Conservation (phyloP, 352 stramenopile species). For the Pythium myriotylum region DNA sequence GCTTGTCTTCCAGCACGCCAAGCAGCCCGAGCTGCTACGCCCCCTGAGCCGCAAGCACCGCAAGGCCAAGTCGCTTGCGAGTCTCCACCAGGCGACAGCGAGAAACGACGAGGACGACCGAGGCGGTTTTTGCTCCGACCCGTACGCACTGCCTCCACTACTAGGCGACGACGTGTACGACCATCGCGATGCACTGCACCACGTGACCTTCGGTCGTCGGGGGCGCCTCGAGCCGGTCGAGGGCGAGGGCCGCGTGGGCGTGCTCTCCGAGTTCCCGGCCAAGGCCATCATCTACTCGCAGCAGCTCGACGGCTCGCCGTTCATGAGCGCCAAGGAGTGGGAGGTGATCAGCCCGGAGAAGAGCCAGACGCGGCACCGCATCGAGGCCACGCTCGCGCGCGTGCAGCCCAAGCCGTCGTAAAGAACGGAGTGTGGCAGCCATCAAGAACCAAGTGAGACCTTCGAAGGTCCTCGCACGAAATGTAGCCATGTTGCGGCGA, state of each 20-base stretch:
- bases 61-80: conserved; percentile 24
- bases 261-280: conserved; percentile 38
- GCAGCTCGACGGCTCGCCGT: conserved; percentile 39
- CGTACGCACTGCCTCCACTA: conserved; percentile 69
- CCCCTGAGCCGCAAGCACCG: conserved; percentile 23
- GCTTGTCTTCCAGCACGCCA: conserved; percentile 62
- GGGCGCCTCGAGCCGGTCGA: conserved; percentile 15
- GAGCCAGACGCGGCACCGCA: conserved; percentile 52
- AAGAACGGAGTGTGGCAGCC: no score
- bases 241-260: conserved; percentile 20
- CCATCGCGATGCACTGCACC: conserved; percentile 24
- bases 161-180: conserved; percentile 46
- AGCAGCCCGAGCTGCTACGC: conserved; percentile 21
- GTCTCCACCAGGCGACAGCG: not conserved
- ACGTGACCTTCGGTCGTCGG: conserved; percentile 10
- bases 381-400: conserved; percentile 39
- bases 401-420: not conserved
- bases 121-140: conserved; percentile 47
- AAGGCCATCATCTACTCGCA: conserved; percentile 70
- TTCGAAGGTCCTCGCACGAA: no score
- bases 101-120: conserved; percentile 4
- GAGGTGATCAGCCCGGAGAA: conserved; percentile 60
- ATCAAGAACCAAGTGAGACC: no score
- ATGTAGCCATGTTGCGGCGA: conserved; percentile 10
- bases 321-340: conserved; percentile 75